phyloP scores from a whole-genome alignment of 352 stramenopile species.

The Globisporangium barbulae region DNA sequence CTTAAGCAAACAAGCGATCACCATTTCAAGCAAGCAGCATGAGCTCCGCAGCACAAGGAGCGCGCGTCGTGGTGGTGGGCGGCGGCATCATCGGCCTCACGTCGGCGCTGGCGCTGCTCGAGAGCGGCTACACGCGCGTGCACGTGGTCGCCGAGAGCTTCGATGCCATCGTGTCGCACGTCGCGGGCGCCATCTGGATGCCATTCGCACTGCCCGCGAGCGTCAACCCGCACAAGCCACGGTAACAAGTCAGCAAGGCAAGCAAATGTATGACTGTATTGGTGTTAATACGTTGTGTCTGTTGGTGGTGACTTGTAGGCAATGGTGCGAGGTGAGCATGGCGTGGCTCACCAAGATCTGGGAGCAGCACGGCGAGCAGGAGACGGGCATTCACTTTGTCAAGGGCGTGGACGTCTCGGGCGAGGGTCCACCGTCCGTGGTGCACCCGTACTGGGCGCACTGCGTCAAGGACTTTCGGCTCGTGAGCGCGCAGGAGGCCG shows the following conservation, averaged over 20 bases:
- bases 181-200: slow-evolving; percentile 72
- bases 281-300: not conserved
- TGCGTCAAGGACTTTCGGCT: slow-evolving; percentile 57
- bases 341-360: slow-evolving; percentile 45
- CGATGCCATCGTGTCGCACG: slow-evolving; percentile 60
- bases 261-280: not conserved
- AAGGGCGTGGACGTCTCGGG: slow-evolving; percentile 43
- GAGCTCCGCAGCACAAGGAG: not conserved
- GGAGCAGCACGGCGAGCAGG: slow-evolving; percentile 32
- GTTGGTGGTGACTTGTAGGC: slow-evolving; percentile 19
- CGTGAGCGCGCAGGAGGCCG: slow-evolving; percentile 36
- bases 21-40: not conserved
- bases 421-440: slow-evolving; percentile 28
- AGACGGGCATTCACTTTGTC: slow-evolving; percentile 52
- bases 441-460: slow-evolving; percentile 66
- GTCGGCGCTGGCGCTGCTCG: slow-evolving; percentile 57
- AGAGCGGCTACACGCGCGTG: slow-evolving; percentile 43
- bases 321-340: slow-evolving; percentile 68
- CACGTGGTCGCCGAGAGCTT: slow-evolving; percentile 47
- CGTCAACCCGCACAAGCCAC: slow-evolving; percentile 31
- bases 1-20: too few species aligned
- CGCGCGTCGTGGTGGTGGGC: slow-evolving; percentile 50
- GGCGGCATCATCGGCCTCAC: slow-evolving; percentile 69
- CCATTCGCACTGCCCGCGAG: slow-evolving; percentile 52
- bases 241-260: slow-evolving; percentile 18